Evolutionary conservation across 768 basidiomycete species (phyloP).

Genomic region (Lepiota subincarnata): DNA sequence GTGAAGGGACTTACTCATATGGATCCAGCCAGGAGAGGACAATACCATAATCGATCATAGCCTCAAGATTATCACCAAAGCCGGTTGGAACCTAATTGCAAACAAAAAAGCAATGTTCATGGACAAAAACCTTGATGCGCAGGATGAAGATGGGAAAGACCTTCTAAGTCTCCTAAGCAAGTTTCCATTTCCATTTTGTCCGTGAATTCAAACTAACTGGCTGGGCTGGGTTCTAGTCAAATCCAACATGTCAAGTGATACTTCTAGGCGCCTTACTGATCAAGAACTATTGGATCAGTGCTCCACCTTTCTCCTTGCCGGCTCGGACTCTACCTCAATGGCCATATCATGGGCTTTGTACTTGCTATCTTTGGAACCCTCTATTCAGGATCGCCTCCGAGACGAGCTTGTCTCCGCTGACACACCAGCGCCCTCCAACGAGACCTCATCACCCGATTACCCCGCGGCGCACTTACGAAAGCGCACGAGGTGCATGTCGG

Average conservation of each 20-base stretch:
- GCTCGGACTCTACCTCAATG: constrained; percentile 57
- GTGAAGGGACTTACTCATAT: background rate
- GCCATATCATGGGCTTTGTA: constrained; percentile 58
- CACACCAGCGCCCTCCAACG: constrained; percentile 10
- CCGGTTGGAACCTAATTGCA: constrained; percentile 40
- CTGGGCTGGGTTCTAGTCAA: constrained; percentile 38
- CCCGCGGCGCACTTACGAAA: background rate
- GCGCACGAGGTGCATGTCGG: background rate
- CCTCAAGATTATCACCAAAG: constrained; percentile 32
- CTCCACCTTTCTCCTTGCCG: constrained; percentile 61
- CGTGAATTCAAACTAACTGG: background rate
- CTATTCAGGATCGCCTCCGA: constrained; percentile 52
- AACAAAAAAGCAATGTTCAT: constrained; percentile 35
- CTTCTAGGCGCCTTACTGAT: constrained; percentile 49
- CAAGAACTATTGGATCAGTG: constrained; percentile 59
- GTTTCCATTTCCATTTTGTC: constrained; percentile 16
- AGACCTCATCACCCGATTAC: constrained; percentile 6
- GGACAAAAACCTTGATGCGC: constrained; percentile 23
- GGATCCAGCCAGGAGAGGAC: constrained; percentile 37
- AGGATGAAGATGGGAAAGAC: constrained; percentile 34
- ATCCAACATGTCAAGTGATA: constrained; percentile 48
- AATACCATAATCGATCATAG: constrained; percentile 34
- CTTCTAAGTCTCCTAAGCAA: constrained; percentile 46
- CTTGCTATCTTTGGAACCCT: constrained; percentile 48
- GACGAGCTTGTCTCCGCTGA: constrained; percentile 34